phyloP scores from a whole-genome alignment of 768 basidiomycete species.

The Auriscalpium microsporum region DNA sequence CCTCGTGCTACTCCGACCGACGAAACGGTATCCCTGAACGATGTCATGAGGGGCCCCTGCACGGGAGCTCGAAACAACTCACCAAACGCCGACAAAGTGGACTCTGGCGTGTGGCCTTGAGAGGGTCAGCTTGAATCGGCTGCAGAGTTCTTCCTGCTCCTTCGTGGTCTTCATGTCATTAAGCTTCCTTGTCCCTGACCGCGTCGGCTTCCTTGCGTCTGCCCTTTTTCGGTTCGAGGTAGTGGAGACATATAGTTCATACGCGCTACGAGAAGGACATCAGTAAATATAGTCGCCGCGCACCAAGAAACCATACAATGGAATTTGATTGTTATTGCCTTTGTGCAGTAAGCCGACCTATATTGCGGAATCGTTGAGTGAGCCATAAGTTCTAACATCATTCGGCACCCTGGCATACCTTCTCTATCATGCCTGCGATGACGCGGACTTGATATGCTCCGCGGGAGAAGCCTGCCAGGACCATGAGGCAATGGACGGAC shows the following conservation, averaged over 20 bases:
- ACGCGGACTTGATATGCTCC: conserved; percentile 39
- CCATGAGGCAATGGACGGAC: background rate
- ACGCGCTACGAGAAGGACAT: conserved; percentile 23
- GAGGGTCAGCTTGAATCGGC: background rate
- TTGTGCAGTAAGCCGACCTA: conserved; percentile 35
- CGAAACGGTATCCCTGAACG: conserved; percentile 38
- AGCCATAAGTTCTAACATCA: background rate
- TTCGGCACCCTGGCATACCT: conserved; percentile 13
- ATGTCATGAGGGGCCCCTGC: background rate
- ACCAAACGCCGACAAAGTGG: conserved; percentile 41
- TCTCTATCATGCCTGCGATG: conserved; percentile 37
- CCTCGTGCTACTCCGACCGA: conserved; percentile 31
- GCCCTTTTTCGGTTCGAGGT: background rate
- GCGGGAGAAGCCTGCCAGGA: conserved; percentile 36
- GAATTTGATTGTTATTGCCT: conserved; percentile 34
- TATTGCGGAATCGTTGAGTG: background rate
- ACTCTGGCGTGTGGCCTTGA: conserved; percentile 20
- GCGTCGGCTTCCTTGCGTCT: background rate
- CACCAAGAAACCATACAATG: conserved; percentile 22
- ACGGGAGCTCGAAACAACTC: background rate
- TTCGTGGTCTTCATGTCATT: background rate
- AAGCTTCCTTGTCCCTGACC: background rate
- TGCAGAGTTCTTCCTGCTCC: background rate
- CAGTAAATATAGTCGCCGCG: background rate
- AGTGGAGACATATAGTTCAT: conserved; percentile 19